Evolutionary conservation across 148 eudicot genomes (phyloP), one percentile per base, ranked within the genome.

Genomic region (Arctostaphylos glauca): DNA sequence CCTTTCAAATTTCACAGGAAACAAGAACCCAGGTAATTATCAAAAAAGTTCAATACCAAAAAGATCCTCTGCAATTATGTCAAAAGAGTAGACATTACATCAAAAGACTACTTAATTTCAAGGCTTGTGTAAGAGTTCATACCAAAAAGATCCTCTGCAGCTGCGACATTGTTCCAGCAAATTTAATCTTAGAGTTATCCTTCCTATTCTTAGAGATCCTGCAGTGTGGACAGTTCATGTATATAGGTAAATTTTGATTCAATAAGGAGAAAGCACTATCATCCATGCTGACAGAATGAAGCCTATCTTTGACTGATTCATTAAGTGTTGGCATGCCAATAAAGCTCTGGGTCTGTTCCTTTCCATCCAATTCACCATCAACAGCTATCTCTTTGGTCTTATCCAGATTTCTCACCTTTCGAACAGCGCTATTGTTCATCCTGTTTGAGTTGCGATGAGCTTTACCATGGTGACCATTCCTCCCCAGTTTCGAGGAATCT

Each of bases 101-200:
- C 70, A 59, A 41, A 60, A 74, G 80, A 56, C 66, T 58, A 80
- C 46, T 46, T 46, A 59, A 71, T n/a, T 77, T 38, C 25, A 31
- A 50, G 55, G 56, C 2, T 43, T 38, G 54, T 25, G 80, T 9
- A 84, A 81, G 82, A 84, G 77, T 72, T 53, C 87, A 62, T 94
- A 96, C 99, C 97, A 94, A 89, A 87, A 96, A 94, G 66, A 96
- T 94, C 87, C 99, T 92, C 87, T 92, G 97, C 72, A 96, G 92
- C 89, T 96, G 99, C 55, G 99, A 96, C 85, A 92, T 84, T 48
- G 94, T 81, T 84, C 95, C 90, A 52, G 99, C 97, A 89, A 91
- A 93, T 82, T 91, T 94, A 76, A 84, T 76, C 78, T 84, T 88
- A 77, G 89, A 84, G 48, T 80, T 76, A 83, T 96, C 95, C 83